Base-by-base conservation (phyloP, 345 rosid species). In the Citrus inodora region DNA sequence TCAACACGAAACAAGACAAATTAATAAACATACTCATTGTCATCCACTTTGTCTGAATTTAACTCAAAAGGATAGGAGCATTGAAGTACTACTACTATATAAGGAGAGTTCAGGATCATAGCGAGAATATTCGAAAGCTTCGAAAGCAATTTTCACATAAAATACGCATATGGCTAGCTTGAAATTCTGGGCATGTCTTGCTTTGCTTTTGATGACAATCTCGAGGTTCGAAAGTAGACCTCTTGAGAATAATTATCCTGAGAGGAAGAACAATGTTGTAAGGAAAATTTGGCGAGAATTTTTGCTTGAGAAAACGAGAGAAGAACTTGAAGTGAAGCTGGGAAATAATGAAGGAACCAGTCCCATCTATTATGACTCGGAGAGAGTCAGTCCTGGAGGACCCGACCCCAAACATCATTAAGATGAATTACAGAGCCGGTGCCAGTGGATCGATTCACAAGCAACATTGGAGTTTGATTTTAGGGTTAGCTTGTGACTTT, bases 341-440 rank as follows among this genome's bases (percentile, higher is more conserved):
- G 46, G 3, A 16, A 13, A 66, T 9, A 9, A 66, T 13, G 83
- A 55, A 40, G 75, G 40, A 4, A 28, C 14, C 22, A 32, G 21
- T 24, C 74, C 1, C 16, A 62, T 71, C 64, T 48, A 27, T 46
- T 42, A 40, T 46, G 81, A 59, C 25, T 51, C 83, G 32, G 74
- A 86, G 48, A 70, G 89, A 38, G 24, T 30, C 32, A 80, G 87
- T 76, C 86, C 86, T 13, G 80, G 84, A 17, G 87, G 89, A 42
- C 89, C 87, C 1, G 89, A 86, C 55, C 87, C 87, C 3, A 85
- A 46, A 68, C 89, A 86, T 74, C 89, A 86, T 59, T 79, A n/a
- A 65, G 60, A 71, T 25, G 48, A 28, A 67, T 25, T 24, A 22
- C 22, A 2, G 48, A 73, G 24, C 65, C 27, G 22, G 58, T 16